Base-by-base conservation (phyloP, 2,329 filamentous ascomycete species). In the Torrubiellomyces zombiae region DNA sequence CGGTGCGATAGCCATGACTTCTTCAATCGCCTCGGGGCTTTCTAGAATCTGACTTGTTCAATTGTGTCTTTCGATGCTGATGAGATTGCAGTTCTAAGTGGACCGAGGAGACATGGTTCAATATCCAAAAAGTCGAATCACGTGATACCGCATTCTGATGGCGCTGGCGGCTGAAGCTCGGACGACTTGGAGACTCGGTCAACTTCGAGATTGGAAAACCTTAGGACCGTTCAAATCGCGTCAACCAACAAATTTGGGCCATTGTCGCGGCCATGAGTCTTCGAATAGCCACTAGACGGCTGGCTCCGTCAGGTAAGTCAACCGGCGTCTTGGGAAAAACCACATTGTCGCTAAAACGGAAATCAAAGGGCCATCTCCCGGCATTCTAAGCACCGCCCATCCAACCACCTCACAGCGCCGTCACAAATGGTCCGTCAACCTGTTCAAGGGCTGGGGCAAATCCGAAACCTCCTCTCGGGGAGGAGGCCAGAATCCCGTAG, bases 181-280 rank as follows among this genome's bases (percentile, higher is more conserved):
- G n/a, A n/a, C n/a, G n/a, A n/a, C n/a, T n/a, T n/a, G n/a, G n/a
- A 26, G 18, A 36, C 44, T 39, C 35, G 39, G 26, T 31, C 14
- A 13, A 16, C 14, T 16, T 18, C 25, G 24, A 14, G 18, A 21
- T 9, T 7, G 15, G n/a, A 20, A 10, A 16, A 22, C 11, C 20
- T 22, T 33, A n/a, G n/a, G n/a, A n/a, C n/a, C n/a, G n/a, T n/a
- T n/a, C n/a, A n/a, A n/a, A n/a, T n/a, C n/a, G n/a, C n/a, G n/a
- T n/a, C n/a, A n/a, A n/a, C n/a, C n/a, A n/a, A n/a, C n/a, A n/a
- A n/a, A n/a, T n/a, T n/a, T n/a, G n/a, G n/a, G n/a, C n/a, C n/a
- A n/a, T n/a, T n/a, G n/a, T n/a, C n/a, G n/a, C 34, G 23, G 42
- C 36, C 44, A 82, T 81, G 75, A 78, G 60, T 53, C 50, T 75